Base-by-base conservation (phyloP, 2,329 filamentous ascomycete species). In the Parascedosporium putredinis region DNA sequence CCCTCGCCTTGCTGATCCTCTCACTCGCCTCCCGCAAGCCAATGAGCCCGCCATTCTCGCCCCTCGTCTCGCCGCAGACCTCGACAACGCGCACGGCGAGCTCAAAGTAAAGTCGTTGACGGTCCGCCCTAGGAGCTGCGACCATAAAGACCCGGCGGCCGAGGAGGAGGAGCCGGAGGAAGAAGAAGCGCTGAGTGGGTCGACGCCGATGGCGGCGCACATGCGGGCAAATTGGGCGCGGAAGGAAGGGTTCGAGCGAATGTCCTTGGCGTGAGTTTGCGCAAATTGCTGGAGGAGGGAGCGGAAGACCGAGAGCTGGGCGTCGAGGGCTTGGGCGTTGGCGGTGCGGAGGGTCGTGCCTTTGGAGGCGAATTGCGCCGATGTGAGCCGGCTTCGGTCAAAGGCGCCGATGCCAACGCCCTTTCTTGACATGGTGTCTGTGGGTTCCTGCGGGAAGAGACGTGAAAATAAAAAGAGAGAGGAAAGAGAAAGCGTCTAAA, bases 41-140 rank as follows among this genome's bases (percentile, higher is more conserved):
- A 49, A 98, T 88, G 59, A 98, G 72, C 0, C 93, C 93, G 5
- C 93, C 93, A 63, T 98, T 98, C 67, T 96, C 91, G 3, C 79
- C 80, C 48, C 93, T 75, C 42, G 89, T 96, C 48, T 84, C 81
- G 5, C 88, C 76, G 63, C 93, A 98, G 6, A 96, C 81, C 66
- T 97, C 91, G 5, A 98, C 93, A 1, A 97, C 86, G 46, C 88
- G 78, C n/a, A 97, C 91, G 1, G 89, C 93, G 43, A 98, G 80
- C 71, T 95, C 91, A 66, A 97, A 97, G 70, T 97, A 98, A 98
- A 98, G 66, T 98, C 93, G 63, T 96, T 95, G 57, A 98, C 90
- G 59, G 83, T 89, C 52, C 86, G 81, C 25, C 93, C 93, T 18
- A 97, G 76, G 54, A 97, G 79, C 70, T 96, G 90, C 7, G 88